phyloP scores from a whole-genome alignment of 2,329 filamentous ascomycete species.

The Diaporthe sp. region DNA sequence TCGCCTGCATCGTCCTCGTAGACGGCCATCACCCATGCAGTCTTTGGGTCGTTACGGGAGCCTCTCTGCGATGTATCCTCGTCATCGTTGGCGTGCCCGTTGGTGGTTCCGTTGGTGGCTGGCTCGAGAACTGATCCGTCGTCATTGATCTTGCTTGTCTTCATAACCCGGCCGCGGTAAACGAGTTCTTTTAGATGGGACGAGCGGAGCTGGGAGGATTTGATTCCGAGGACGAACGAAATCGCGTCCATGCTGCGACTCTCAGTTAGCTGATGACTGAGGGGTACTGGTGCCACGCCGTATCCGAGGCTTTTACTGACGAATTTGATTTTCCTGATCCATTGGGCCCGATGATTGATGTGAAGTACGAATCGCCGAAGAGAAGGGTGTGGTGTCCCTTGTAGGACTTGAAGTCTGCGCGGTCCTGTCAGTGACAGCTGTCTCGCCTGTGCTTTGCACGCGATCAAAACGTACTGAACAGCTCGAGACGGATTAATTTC shows the following conservation, averaged over 20 bases:
- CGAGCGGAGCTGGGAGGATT: slow-evolving; percentile 97
- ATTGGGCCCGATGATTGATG: slow-evolving; percentile 99
- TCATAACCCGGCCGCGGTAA: slow-evolving; percentile 93
- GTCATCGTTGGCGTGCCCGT: slow-evolving; percentile 70
- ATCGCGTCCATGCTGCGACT: slow-evolving; percentile 91
- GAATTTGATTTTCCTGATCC: slow-evolving; percentile 99
- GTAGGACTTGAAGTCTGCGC: slow-evolving; percentile 97
- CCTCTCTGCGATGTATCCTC: slow-evolving; percentile 70
- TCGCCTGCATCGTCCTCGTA: slow-evolving; percentile 98
- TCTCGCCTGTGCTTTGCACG: background rate
- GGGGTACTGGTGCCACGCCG: slow-evolving; percentile 21
- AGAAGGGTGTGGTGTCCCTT: slow-evolving; percentile 94
- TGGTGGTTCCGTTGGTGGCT: slow-evolving; percentile 68
- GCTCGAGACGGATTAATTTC: slow-evolving; percentile 92
- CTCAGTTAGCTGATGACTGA: slow-evolving; percentile 38
- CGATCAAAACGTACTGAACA: slow-evolving; percentile 78
- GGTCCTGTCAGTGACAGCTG: slow-evolving; percentile 31
- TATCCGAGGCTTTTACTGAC: slow-evolving; percentile 59
- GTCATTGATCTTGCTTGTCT: slow-evolving; percentile 91
- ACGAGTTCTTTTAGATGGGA: slow-evolving; percentile 93
- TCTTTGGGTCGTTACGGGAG: slow-evolving; percentile 86
- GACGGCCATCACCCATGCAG: slow-evolving; percentile 98
- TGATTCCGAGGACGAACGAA: slow-evolving; percentile 98
- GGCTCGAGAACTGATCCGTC: slow-evolving; percentile 78
- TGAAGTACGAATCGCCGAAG: slow-evolving; percentile 98